phyloP scores from a whole-genome alignment of 1,284 basidiomycete genomes.

The Ganoderma multipileum region DNA sequence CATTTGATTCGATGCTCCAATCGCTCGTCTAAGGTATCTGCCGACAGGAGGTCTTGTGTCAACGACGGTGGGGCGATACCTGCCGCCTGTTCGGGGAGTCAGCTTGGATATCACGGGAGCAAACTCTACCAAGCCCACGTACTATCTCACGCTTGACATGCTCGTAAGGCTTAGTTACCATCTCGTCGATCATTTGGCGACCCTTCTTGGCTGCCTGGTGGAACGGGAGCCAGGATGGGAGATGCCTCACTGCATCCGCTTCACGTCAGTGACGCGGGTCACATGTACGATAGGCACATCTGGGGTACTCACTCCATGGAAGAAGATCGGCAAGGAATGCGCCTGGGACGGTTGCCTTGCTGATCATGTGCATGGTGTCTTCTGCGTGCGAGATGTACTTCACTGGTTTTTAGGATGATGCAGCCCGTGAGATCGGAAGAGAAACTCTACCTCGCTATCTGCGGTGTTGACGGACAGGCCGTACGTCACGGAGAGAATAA shows the following conservation, averaged over 20 bases:
- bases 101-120: not conserved
- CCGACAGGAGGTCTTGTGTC: constrained; percentile 18
- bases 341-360: constrained; percentile 36
- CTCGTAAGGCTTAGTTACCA: constrained; percentile 38
- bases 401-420: not conserved
- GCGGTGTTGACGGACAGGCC: constrained; percentile 39
- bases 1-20: constrained; percentile 30
- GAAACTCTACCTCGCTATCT: constrained; percentile 32
- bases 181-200: constrained; percentile 25
- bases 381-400: constrained; percentile 36
- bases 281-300: not conserved
- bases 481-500: constrained; percentile 42
- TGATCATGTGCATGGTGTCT: constrained; percentile 33
- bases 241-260: constrained; percentile 37
- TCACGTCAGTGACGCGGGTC: too few relatives aligned
- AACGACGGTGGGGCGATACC: constrained; percentile 29
- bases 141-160: constrained; percentile 41
- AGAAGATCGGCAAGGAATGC: constrained; percentile 40
- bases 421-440: not conserved
- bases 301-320: constrained; percentile 33
- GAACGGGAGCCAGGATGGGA: constrained; percentile 48
- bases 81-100: constrained; percentile 4
- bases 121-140: not conserved
- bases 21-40: not conserved
- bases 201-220: constrained; percentile 36